Evolutionary conservation across 1,284 basidiomycete species (phyloP).

Genomic region (Marasmius sp.): DNA sequence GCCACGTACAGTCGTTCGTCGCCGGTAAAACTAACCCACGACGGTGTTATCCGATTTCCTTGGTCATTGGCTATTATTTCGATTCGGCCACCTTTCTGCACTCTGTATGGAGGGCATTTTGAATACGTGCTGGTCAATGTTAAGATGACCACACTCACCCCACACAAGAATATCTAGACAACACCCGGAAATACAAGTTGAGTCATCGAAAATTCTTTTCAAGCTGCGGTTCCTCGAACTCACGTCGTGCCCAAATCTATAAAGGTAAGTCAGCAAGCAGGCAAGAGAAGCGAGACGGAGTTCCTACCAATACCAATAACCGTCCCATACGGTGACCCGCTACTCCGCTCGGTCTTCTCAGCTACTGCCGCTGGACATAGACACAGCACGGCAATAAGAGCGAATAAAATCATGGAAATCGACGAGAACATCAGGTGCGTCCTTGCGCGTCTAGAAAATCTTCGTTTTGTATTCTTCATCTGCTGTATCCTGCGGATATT

Average conservation of each 20-base stretch:
- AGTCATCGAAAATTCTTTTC: slow-evolving; percentile 3
- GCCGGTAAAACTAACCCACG: slow-evolving; percentile 74
- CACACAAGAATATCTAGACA: slow-evolving; percentile 52
- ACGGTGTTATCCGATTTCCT: slow-evolving; percentile 83
- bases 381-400: slow-evolving; percentile 46
- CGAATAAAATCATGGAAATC: slow-evolving; percentile 46
- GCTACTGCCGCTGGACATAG: slow-evolving; percentile 45
- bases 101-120: slow-evolving; percentile 39
- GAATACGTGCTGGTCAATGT: slow-evolving; percentile 1
- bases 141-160: slow-evolving; percentile 31
- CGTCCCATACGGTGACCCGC: not conserved
- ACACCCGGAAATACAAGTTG: slow-evolving; percentile 19
- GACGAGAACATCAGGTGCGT: slow-evolving; percentile 28
- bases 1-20: slow-evolving; percentile 67
- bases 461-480: not conserved
- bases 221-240: slow-evolving; percentile 15
- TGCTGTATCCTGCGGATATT: not conserved
- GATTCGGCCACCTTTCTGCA: slow-evolving; percentile 78
- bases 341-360: slow-evolving; percentile 27
- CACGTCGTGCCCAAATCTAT: slow-evolving; percentile 59
- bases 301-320: slow-evolving; percentile 11
- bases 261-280: not conserved
- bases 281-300: not conserved
- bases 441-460: not conserved
- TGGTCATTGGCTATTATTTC: slow-evolving; percentile 87